phyloP scores from a whole-genome alignment of 306 rosid species.

The Luffa acutangula region DNA sequence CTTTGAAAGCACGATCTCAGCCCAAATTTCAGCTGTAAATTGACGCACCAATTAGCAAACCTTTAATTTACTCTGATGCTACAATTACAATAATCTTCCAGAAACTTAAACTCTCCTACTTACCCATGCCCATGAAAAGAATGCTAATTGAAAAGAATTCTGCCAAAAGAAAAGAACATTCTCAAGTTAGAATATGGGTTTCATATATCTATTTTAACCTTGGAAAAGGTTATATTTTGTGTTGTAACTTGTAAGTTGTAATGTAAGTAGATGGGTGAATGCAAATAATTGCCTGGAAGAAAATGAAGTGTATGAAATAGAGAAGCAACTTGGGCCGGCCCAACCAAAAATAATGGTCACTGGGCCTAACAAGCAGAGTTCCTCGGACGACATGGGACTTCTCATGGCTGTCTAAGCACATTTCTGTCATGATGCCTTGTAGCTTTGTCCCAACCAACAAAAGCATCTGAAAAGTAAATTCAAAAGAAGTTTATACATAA shows the following conservation, averaged over 20 bases:
- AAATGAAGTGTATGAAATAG: slow-evolving; percentile 34
- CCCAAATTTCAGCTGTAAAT: slow-evolving; percentile 34
- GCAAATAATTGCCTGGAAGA: slow-evolving; percentile 30
- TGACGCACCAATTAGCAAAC: not conserved
- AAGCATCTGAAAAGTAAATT: slow-evolving; percentile 21
- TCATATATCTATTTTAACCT: not conserved
- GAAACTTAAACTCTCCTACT: not conserved
- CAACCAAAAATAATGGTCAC: slow-evolving; percentile 46
- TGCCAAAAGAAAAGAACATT: slow-evolving; percentile 10
- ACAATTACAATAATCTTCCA: not conserved
- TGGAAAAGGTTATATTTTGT: too few species aligned
- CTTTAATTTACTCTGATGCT: not conserved
- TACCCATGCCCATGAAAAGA: slow-evolving; percentile 61
- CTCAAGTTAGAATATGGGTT: not conserved
- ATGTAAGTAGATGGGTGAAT: not conserved
- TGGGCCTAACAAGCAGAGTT: slow-evolving; percentile 46
- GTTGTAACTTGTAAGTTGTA: too few species aligned
- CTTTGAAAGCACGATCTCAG: slow-evolving; percentile 50
- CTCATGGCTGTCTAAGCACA: slow-evolving; percentile 44
- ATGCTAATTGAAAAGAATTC: slow-evolving; percentile 58
- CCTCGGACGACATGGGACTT: slow-evolving; percentile 42
- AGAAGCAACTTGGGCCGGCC: slow-evolving; percentile 42
- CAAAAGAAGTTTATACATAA: not conserved
- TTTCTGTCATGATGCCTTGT: slow-evolving; percentile 37
- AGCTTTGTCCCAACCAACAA: slow-evolving; percentile 59